These are phyloP conservation scores for Diplodia intermedia DNA, from an alignment of 2,329 filamentous ascomycete species.

Conservation along the genomic window DNA sequence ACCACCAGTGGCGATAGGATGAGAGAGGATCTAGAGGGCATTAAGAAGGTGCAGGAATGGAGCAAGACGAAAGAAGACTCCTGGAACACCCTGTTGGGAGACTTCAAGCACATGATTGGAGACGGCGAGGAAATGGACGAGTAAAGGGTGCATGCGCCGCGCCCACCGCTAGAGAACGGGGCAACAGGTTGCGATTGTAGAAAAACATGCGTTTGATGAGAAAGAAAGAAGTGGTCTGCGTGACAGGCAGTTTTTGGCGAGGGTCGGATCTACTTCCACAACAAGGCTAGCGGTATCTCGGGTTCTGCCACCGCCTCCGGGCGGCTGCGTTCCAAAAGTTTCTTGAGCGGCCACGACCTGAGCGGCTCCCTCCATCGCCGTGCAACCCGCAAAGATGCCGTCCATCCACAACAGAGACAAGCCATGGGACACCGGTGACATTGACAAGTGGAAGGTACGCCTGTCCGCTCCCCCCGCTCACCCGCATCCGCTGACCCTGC, in stretches of 20 bases:
- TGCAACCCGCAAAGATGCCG: conserved; percentile 65
- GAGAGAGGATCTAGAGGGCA: conserved; percentile 58
- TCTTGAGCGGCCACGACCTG: conserved; percentile 20
- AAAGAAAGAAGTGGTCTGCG: no score
- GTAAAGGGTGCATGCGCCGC: background rate
- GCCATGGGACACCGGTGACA: conserved; percentile 91
- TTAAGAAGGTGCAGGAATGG: conserved; percentile 47
- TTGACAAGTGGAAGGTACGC: conserved; percentile 89
- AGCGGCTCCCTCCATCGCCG: background rate
- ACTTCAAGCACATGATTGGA: conserved; percentile 30
- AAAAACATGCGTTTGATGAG: no score
- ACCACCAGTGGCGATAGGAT: conserved; percentile 62
- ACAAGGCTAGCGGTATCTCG: background rate
- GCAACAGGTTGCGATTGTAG: no score
- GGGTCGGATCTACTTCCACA: background rate
- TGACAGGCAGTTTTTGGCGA: conserved; percentile 5
- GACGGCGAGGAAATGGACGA: conserved; percentile 18
- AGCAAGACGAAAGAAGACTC: conserved; percentile 21
- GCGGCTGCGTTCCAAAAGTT: conserved; percentile 29
- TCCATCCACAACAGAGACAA: conserved; percentile 90
- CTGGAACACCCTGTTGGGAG: conserved; percentile 30
- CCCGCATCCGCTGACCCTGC: conserved; percentile 7
- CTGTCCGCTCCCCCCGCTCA: background rate
- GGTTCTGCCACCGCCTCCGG: conserved; percentile 22
- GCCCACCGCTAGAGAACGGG: no score